Percentiles rank a stretch among this genome's conserved stretches.
Conservation (phyloP, 352 stramenopile genomes). For the Phytophthora pluvialis region DNA sequence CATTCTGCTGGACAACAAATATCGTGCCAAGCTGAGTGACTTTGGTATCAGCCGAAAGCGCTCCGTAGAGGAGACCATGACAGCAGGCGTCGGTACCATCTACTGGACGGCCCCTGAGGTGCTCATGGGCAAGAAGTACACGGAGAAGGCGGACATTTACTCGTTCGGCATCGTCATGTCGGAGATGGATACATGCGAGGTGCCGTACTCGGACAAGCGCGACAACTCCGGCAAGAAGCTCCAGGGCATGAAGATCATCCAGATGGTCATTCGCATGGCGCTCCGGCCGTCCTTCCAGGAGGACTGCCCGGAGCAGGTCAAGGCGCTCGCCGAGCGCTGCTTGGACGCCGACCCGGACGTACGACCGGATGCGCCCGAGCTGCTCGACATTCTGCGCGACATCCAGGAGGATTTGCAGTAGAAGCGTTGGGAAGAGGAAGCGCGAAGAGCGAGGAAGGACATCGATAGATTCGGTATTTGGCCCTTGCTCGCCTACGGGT, state of each 20-base stretch:
- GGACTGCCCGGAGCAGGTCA: constrained; percentile 55
- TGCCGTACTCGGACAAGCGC: constrained; percentile 82
- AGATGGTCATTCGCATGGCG: constrained; percentile 74
- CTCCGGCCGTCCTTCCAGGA: constrained; percentile 65
- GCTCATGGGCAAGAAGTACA: constrained; percentile 83
- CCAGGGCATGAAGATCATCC: constrained; percentile 84
- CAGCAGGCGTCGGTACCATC: constrained; percentile 80
- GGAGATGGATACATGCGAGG: constrained; percentile 79
- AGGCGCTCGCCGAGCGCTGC: constrained; percentile 66
- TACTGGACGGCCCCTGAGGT: constrained; percentile 85
- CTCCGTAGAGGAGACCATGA: constrained; percentile 81
- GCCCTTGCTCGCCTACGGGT: constrained; percentile 27
- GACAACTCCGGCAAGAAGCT: constrained; percentile 73
- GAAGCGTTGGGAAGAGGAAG: constrained; percentile 27
- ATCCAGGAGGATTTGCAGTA: constrained; percentile 47
- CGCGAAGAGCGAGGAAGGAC: constrained; percentile 19
- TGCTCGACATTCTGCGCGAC: constrained; percentile 35
- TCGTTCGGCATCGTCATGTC: constrained; percentile 87
- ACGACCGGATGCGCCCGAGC: constrained; percentile 58
- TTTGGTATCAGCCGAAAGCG: constrained; percentile 81
- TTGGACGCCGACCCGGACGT: constrained; percentile 69
- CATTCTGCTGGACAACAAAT: constrained; percentile 49
- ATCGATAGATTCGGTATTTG: constrained; percentile 21
- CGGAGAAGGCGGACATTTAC: constrained; percentile 82
- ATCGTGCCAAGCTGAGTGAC: constrained; percentile 70